phyloP scores from a whole-genome alignment of 2,329 filamentous ascomycete species.

The Diplodia corticola region DNA sequence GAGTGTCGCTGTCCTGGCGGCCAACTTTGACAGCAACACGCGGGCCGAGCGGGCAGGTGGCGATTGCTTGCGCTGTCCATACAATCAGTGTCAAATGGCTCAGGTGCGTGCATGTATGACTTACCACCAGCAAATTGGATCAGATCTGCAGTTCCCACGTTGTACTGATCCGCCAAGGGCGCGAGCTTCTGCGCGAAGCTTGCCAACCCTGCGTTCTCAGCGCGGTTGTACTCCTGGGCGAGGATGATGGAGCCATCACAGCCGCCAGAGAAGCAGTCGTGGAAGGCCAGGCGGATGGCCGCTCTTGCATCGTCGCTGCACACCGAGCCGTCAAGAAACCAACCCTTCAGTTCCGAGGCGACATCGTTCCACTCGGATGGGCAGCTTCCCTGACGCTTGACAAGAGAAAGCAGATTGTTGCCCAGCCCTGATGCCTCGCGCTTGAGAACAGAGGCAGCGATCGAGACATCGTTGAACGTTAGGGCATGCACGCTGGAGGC shows the following conservation, averaged over 20 bases:
- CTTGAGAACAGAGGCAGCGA: constrained; percentile 17
- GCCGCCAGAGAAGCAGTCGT: constrained; percentile 39
- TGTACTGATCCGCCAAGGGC: constrained; percentile 43
- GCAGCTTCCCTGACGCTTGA: constrained; percentile 25
- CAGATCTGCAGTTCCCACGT: constrained; percentile 56
- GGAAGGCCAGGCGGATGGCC: constrained; percentile 36
- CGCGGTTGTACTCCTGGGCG: constrained; percentile 38
- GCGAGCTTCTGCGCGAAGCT: constrained; percentile 43
- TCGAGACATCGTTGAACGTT: constrained; percentile 16
- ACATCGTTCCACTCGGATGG: constrained; percentile 32
- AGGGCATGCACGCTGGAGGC: constrained; percentile 12
- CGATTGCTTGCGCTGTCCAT: constrained; percentile 46
- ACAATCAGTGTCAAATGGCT: background rate
- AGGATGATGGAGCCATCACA: constrained; percentile 47
- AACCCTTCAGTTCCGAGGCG: constrained; percentile 27
- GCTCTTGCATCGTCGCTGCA: constrained; percentile 34
- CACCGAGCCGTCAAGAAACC: constrained; percentile 27
- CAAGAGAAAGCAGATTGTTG: background rate
- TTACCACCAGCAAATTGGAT: constrained; percentile 50
- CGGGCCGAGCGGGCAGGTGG: constrained; percentile 55
- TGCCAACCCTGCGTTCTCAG: constrained; percentile 50
- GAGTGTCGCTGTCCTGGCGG: constrained; percentile 46
- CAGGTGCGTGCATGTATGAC: constrained; percentile 2
- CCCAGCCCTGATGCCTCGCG: background rate
- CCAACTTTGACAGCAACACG: constrained; percentile 53